Percentiles rank a stretch among this genome's conserved stretches.
Evolutionary conservation across 768 basidiomycete species (phyloP).

Genomic region (Pleurotus tuber-regium): DNA sequence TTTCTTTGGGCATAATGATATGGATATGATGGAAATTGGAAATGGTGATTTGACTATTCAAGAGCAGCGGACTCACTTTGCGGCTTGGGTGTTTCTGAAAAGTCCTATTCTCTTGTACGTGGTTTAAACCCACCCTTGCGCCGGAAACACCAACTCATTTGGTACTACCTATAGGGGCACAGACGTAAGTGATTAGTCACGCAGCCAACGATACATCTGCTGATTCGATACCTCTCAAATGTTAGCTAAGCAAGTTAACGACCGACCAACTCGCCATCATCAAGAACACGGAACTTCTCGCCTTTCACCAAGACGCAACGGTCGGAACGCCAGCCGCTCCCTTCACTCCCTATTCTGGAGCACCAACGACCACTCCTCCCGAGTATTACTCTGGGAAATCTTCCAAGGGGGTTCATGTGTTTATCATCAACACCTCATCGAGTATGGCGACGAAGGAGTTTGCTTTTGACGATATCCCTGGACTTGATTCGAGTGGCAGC

Average conservation of each 20-base stretch:
- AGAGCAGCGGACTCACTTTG: constrained; percentile 55
- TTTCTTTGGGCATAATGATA: constrained; percentile 53
- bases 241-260: constrained; percentile 38
- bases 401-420: constrained; percentile 48
- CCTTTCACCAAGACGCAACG: constrained; percentile 49
- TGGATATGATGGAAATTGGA: constrained; percentile 59
- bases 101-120: constrained; percentile 47
- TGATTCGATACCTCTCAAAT: too few relatives aligned
- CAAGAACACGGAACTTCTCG: constrained; percentile 49
- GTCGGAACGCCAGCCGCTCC: constrained; percentile 46
- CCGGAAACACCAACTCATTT: neutral
- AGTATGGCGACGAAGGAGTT: constrained; percentile 42
- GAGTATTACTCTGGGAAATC: constrained; percentile 54
- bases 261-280: constrained; percentile 43
- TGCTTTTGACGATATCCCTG: constrained; percentile 44
- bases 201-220: too few relatives aligned
- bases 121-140: constrained; percentile 19
- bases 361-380: constrained; percentile 41
- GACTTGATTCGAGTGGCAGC: constrained; percentile 33
- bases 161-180: constrained; percentile 40
- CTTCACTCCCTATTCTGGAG: constrained; percentile 38
- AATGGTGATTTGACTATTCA: constrained; percentile 47
- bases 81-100: constrained; percentile 53
- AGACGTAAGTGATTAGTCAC: constrained; percentile 34
- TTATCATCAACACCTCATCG: constrained; percentile 48